Percentiles rank a stretch among this genome's conserved stretches.
Conservation (phyloP, 371 early-diverging fungal species). For the Entomophthora muscae region DNA sequence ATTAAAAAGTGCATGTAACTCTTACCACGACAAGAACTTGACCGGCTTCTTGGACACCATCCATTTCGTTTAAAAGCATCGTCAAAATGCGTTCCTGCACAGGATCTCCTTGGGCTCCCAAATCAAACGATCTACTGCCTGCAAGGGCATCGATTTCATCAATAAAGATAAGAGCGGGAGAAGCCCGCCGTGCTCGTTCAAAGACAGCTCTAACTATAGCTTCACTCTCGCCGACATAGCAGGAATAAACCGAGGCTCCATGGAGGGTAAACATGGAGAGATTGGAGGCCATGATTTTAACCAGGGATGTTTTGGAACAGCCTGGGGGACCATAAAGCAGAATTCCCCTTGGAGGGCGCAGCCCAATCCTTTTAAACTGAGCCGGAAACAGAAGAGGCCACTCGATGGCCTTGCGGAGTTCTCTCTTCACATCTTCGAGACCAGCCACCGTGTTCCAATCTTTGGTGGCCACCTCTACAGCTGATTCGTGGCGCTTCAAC, state of each 20-base stretch:
- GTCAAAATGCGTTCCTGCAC: conserved; percentile 81
- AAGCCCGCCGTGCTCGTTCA: conserved; percentile 59
- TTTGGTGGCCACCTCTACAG: no score
- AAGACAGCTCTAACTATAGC: conserved; percentile 81
- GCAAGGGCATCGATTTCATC: conserved; percentile 98
- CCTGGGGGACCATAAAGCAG: conserved; percentile 96
- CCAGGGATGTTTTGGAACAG: conserved; percentile 93
- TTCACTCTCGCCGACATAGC: conserved; percentile 91
- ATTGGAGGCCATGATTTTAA: conserved; percentile 63
- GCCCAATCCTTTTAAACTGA: conserved; percentile 56
- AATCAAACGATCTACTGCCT: conserved; percentile 45
- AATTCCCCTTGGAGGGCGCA: conserved; percentile 72
- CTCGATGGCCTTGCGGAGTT: conserved; percentile 83
- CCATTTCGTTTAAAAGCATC: conserved; percentile 92
- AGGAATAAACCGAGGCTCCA: conserved; percentile 77
- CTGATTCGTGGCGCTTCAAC: conserved; percentile 38
- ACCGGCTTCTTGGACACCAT: conserved; percentile 66
- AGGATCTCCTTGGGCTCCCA: conserved; percentile 36
- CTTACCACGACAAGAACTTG: conserved; percentile 61
- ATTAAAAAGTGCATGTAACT: background rate
- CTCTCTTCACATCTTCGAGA: conserved; percentile 70
- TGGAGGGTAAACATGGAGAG: conserved; percentile 72
- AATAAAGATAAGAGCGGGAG: conserved; percentile 85
- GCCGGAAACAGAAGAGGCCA: conserved; percentile 76
- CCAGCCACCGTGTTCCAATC: no score